Evolutionary conservation across 208 protist genomes (phyloP).

Genomic region (Naegleria fowleri): DNA sequence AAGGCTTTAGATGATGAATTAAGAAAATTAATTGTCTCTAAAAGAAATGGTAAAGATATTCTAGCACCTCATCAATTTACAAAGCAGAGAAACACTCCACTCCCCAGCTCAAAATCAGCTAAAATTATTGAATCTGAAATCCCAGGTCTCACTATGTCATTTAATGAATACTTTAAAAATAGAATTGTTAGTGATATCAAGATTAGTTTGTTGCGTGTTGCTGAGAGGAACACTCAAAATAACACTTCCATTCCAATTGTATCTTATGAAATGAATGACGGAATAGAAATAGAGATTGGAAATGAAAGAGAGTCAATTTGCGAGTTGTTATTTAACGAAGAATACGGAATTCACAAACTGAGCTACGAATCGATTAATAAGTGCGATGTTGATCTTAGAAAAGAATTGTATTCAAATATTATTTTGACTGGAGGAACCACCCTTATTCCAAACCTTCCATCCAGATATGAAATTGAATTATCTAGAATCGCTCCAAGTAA

Average conservation of each 20-base stretch:
- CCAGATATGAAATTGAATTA: conserved; percentile 68
- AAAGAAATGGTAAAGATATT: background rate
- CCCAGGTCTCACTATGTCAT: background rate
- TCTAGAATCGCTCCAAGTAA: background rate
- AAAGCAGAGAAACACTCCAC: background rate
- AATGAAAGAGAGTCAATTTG: background rate
- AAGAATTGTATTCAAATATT: conserved; percentile 82
- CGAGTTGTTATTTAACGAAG: background rate
- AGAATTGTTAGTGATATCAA: background rate
- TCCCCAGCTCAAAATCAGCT: background rate
- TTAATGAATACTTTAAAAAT: background rate
- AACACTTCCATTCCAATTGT: background rate
- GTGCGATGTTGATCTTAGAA: conserved; percentile 72
- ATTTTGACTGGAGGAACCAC: conserved; percentile 80
- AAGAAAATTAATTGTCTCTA: background rate
- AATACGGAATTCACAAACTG: background rate
- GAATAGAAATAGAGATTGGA: background rate
- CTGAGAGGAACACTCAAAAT: background rate
- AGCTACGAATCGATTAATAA: conserved; percentile 57
- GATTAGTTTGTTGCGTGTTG: background rate
- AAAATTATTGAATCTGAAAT: background rate
- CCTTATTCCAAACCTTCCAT: conserved; percentile 63
- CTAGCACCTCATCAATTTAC: background rate
- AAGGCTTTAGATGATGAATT: background rate
- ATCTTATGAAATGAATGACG: background rate